A percentile compares a stretch with the other conserved stretches of the same genome.
phyloP scores from a whole-genome alignment of 2,329 filamentous ascomycete genomes.

The Leptographium lundbergii region DNA sequence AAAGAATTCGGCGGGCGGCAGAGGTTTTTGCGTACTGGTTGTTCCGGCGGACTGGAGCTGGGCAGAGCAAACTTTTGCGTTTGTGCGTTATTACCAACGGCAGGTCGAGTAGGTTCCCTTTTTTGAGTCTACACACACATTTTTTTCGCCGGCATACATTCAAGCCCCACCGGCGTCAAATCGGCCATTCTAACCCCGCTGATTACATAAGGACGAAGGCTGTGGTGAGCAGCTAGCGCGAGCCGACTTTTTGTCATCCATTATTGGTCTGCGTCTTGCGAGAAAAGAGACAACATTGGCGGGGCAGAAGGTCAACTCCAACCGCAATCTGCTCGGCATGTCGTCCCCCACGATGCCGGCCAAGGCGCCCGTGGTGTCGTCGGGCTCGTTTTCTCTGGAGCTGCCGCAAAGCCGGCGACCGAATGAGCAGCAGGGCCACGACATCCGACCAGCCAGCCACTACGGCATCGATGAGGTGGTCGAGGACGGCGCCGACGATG shows the following conservation, averaged over 20 bases:
- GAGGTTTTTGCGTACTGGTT: constrained; percentile 5
- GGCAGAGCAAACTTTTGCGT: constrained; percentile 3
- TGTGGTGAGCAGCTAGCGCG: background rate
- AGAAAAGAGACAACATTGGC: background rate
- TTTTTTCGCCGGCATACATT: background rate
- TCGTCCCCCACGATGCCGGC: background rate
- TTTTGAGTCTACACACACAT: background rate
- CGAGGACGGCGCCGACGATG: constrained; percentile 33
- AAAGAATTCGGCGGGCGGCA: constrained; percentile 1
- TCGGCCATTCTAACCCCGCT: background rate
- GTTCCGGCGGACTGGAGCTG: constrained; percentile 1
- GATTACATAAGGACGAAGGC: background rate
- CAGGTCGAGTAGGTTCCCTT: background rate
- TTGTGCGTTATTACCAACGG: background rate
- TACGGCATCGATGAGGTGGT: constrained; percentile 55
- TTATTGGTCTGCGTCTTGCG: background rate
- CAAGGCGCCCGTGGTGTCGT: constrained; percentile 1
- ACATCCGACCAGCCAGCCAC: constrained; percentile 31
- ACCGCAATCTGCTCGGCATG: background rate
- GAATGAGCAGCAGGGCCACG: constrained; percentile 17
- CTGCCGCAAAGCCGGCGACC: constrained; percentile 52
- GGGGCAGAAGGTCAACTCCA: background rate
- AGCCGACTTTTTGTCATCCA: background rate
- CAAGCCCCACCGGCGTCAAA: background rate
- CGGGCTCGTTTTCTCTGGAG: constrained; percentile 22